Conservation (phyloP, 1,139 yeast species). For the Lodderomyces theae region DNA sequence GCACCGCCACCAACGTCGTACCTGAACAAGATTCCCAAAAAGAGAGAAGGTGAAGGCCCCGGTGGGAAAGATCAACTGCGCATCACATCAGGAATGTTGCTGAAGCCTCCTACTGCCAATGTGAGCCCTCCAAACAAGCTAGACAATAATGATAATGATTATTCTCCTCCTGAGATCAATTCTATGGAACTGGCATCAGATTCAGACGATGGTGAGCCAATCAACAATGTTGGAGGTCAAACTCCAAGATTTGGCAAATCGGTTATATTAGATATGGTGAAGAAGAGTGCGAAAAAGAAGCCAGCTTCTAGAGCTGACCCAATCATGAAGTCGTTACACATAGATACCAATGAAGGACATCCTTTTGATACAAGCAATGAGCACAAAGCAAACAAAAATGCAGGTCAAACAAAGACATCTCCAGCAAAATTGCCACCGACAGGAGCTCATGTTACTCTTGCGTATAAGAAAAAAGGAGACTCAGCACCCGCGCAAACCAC, state of each 20-base stretch:
- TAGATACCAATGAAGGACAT: slow-evolving; percentile 15
- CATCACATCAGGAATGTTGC: slow-evolving; percentile 68
- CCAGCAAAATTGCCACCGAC: not conserved
- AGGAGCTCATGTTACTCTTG: not conserved
- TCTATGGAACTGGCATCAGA: not conserved
- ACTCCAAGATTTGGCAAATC: not conserved
- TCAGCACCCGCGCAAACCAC: not conserved
- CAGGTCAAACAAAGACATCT: not conserved
- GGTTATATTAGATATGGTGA: not conserved
- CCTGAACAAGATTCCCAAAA: slow-evolving; percentile 27
- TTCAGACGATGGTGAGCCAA: slow-evolving; percentile 5
- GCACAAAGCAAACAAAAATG: not conserved
- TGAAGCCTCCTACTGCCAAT: slow-evolving; percentile 24
- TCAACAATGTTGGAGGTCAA: not conserved
- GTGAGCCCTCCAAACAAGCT: not conserved
- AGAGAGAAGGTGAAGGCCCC: slow-evolving; percentile 16
- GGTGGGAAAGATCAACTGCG: slow-evolving; percentile 26
- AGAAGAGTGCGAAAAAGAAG: not conserved
- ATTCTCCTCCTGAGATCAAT: not conserved
- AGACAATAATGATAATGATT: not conserved
- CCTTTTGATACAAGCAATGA: slow-evolving; percentile 3
- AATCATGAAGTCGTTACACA: slow-evolving; percentile 10
- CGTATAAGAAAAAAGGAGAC: not conserved
- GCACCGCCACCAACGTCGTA: slow-evolving; percentile 34
- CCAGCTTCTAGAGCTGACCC: not conserved